phyloP scores from a whole-genome alignment of 2,329 filamentous ascomycete species.

The Ceratocystis lukuohia region DNA sequence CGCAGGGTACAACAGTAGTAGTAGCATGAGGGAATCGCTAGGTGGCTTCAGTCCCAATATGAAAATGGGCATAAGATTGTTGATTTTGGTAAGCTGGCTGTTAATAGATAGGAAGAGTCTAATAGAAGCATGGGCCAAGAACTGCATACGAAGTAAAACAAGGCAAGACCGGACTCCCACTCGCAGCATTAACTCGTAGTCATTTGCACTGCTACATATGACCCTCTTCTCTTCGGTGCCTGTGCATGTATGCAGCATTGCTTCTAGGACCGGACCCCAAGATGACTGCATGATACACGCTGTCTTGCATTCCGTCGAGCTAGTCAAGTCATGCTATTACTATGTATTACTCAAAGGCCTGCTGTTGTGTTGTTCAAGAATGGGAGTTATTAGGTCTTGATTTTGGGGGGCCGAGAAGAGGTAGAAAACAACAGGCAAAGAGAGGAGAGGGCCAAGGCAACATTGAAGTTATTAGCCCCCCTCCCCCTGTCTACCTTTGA shows the following conservation, averaged over 20 bases:
- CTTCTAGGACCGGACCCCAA: not conserved
- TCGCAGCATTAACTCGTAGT: too few relatives aligned
- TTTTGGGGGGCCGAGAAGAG: not conserved
- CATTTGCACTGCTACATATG: too few relatives aligned
- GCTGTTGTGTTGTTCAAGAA: not conserved
- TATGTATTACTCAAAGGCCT: not conserved
- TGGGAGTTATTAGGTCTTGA: not conserved
- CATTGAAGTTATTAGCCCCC: not conserved
- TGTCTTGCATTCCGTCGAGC: not conserved
- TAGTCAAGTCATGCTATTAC: not conserved
- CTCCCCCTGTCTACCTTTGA: not conserved
- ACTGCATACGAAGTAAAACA: too few relatives aligned
- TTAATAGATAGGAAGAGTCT: too few relatives aligned
- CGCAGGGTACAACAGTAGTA: too few relatives aligned
- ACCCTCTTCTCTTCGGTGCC: not conserved
- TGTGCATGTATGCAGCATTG: not conserved
- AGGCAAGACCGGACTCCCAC: too few relatives aligned
- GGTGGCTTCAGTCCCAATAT: too few relatives aligned
- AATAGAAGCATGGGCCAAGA: too few relatives aligned
- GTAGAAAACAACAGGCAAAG: not conserved
- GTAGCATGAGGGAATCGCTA: too few relatives aligned
- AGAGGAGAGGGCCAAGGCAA: not conserved
- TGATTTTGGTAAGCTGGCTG: too few relatives aligned
- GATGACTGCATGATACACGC: conserved; percentile 1
- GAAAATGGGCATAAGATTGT: too few relatives aligned